phyloP scores from a whole-genome alignment of 768 basidiomycete species.

The Boletus sensibilis region DNA sequence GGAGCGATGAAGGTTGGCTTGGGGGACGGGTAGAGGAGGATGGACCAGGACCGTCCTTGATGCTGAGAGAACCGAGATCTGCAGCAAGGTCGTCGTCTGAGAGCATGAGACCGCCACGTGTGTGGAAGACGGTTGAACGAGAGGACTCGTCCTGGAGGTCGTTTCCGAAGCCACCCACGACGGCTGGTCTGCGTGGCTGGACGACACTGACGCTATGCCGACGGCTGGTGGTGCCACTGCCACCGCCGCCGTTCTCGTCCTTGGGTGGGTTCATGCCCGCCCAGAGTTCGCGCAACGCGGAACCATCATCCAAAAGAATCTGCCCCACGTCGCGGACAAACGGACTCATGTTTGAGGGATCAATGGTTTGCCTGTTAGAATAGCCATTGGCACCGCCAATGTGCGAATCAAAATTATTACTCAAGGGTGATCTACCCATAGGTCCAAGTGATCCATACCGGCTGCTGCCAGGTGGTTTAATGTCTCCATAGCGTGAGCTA shows the following conservation, averaged over 20 bases:
- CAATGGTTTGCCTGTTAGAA: constrained; percentile 41
- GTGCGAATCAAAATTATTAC: constrained; percentile 49
- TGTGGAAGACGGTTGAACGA: constrained; percentile 33
- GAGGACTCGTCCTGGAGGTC: constrained; percentile 43
- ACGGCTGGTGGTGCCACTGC: constrained; percentile 80
- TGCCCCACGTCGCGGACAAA: constrained; percentile 83
- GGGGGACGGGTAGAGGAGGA: constrained; percentile 52
- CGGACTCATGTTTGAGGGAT: constrained; percentile 79
- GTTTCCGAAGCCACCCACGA: constrained; percentile 59
- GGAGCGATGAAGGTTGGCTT: constrained; percentile 72
- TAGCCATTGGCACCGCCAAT: constrained; percentile 48
- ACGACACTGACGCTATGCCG: constrained; percentile 83
- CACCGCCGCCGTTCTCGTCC: constrained; percentile 60
- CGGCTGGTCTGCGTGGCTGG: constrained; percentile 63
- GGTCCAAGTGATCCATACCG: constrained; percentile 65
- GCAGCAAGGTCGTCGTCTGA: constrained; percentile 80
- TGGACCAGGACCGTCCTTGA: constrained; percentile 36
- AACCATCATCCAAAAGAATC: constrained; percentile 72
- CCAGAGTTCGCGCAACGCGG: constrained; percentile 74
- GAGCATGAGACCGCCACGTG: constrained; percentile 60
- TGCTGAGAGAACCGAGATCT: constrained; percentile 61
- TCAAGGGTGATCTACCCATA: constrained; percentile 53
- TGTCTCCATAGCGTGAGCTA: constrained; percentile 52
- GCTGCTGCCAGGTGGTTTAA: constrained; percentile 59
- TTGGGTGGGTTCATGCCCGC: constrained; percentile 62